A percentile compares a stretch with the other conserved stretches of the same genome.
These are phyloP conservation scores for Aspergillus sp. DNA, from an alignment of 2,329 filamentous ascomycete species.

Conservation along the genomic window DNA sequence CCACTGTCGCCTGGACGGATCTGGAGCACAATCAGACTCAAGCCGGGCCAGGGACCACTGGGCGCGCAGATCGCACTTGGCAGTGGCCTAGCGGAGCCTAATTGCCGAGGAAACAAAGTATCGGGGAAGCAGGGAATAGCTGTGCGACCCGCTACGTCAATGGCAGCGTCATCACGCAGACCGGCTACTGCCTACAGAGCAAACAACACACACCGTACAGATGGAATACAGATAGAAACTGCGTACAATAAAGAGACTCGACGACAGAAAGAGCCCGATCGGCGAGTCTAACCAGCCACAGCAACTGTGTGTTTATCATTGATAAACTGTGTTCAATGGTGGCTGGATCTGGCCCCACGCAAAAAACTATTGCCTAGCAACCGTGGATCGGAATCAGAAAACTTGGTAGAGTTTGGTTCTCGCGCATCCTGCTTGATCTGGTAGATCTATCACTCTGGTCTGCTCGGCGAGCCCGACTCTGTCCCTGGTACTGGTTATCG, in stretches of 20 bases:
- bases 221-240: no score
- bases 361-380: neutral
- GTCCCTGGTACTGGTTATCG: no score
- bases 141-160: slow-evolving; percentile 1
- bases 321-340: neutral
- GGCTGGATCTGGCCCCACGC: neutral
- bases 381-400: neutral
- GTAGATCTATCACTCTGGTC: neutral
- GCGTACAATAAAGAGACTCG: no score
- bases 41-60: neutral
- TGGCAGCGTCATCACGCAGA: neutral
- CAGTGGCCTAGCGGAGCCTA: no score
- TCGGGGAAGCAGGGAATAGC: neutral
- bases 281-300: neutral
- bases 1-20: neutral
- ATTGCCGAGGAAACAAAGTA: neutral
- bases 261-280: neutral
- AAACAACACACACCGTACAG: no score
- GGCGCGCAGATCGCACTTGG: neutral
- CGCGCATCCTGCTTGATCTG: neutral
- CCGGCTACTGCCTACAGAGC: no score
- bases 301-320: neutral
- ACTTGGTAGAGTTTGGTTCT: no score
- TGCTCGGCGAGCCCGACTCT: neutral
- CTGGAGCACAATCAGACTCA: neutral